Conservation (phyloP, 2,329 filamentous ascomycete species). For the Botrytis deweyae region DNA sequence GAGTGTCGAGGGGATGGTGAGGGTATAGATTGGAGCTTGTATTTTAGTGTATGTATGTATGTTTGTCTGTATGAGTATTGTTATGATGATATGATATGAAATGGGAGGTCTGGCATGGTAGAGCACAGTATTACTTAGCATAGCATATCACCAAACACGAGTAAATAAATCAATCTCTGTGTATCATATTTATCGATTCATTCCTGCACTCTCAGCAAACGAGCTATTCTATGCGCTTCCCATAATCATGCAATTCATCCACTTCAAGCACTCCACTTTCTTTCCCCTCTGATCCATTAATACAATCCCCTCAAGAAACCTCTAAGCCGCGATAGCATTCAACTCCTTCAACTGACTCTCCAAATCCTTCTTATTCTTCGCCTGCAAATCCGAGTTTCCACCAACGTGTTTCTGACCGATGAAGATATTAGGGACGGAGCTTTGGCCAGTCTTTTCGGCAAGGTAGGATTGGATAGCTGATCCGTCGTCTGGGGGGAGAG, state of each 20-base stretch:
- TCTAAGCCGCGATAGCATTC: constrained; percentile 49
- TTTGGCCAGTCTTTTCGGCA: constrained; percentile 74
- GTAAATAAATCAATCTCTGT: background rate
- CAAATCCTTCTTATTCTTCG: constrained; percentile 60
- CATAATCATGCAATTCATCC: background rate
- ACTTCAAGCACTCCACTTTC: background rate
- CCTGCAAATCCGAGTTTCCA: constrained; percentile 87
- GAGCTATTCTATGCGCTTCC: background rate
- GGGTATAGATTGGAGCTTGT: constrained; percentile 17
- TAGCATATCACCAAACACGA: background rate
- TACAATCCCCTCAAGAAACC: too few relatives aligned
- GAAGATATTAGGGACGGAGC: constrained; percentile 93
- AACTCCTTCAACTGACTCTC: constrained; percentile 62
- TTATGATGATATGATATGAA: background rate
- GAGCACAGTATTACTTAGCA: background rate
- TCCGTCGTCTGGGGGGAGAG: constrained; percentile 66
- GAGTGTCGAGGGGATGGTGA: constrained; percentile 77
- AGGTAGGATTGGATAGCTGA: constrained; percentile 80
- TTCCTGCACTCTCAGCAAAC: background rate
- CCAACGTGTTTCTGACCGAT: constrained; percentile 90
- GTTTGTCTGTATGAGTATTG: constrained; percentile 2
- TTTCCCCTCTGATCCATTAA: background rate
- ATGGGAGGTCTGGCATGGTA: too few relatives aligned
- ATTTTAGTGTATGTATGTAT: background rate
- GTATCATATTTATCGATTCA: constrained; percentile 15